Base-by-base conservation (phyloP, 2,329 filamentous ascomycete species). In the Chaetothyriales sp. region DNA sequence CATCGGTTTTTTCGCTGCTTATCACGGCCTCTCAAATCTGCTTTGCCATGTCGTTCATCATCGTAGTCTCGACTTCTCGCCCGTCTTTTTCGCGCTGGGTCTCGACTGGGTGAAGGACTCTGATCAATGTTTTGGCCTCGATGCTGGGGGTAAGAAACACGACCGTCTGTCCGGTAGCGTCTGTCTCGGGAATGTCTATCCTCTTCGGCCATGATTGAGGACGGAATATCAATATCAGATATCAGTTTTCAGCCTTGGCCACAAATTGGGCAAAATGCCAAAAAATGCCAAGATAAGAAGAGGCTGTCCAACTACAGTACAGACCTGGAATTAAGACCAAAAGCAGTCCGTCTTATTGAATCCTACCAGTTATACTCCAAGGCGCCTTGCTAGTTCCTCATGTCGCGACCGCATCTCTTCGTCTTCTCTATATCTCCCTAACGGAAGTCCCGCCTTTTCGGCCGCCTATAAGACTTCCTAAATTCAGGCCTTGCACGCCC, bases 401-500 rank as follows among this genome's bases (percentile, higher is more conserved):
- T 39, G 32, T 39, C 12, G 32, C 10, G 10, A 5, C 15, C 32
- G 12, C 32, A 39, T 39, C 12, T 15, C 7, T 39, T 39, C 32
- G 15, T 15, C 2, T 2, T 15, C 15, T 15, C 32, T 39, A 45
- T 12, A 45, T n/a, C 43, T 45, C 43, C 18, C 43, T 12, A 26
- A 45, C 43, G 12, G 10, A 5, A 45, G 43, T 19, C 2, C 57
- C 46, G 25, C 56, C 50, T 10, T 59, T 52, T 20, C 68, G 62
- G 28, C 57, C 46, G 22, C 56, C 52, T 8, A 60, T 52, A 18
- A 68, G 62, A 32, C 77, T 77, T 15, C 83, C 72, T 44, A 93
- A 70, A 62, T 86, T 88, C 55, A 92, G 79, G 51, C 82, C 84
- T 5, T 87, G 86, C 60, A 95, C 92, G 26, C 89, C 77, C 54